Conservation (phyloP, 352 stramenopile genomes). For the Globisporangium acanthophoron region DNA sequence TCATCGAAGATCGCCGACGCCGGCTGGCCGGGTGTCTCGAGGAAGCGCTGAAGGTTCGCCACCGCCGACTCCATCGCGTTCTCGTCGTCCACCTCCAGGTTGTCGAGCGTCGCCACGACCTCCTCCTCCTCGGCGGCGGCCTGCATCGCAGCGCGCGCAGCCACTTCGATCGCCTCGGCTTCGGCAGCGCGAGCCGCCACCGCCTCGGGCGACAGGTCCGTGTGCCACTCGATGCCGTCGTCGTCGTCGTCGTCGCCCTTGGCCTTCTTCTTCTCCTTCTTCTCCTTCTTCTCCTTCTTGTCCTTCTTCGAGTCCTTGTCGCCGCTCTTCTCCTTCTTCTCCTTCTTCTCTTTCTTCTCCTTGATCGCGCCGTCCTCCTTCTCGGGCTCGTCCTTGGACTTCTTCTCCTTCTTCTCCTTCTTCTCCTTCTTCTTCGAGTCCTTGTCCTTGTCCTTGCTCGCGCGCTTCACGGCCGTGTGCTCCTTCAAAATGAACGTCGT, state of each 20-base stretch:
- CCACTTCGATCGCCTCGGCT: slow-evolving; percentile 77
- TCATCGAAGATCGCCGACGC: slow-evolving; percentile 77
- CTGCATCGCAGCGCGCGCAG: slow-evolving; percentile 65
- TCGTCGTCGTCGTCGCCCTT: slow-evolving; percentile 40
- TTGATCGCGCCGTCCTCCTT: slow-evolving; percentile 55
- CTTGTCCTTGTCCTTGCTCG: slow-evolving; percentile 81
- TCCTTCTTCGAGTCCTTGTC: slow-evolving; percentile 53
- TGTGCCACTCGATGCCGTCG: slow-evolving; percentile 83
- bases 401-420: slow-evolving; percentile 61
- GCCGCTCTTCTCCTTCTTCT: slow-evolving; percentile 74
- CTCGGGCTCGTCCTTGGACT: slow-evolving; percentile 52
- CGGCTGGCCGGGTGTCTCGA: slow-evolving; percentile 39
- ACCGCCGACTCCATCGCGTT: slow-evolving; percentile 76
- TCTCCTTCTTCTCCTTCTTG: slow-evolving; percentile 82
- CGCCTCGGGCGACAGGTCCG: slow-evolving; percentile 75
- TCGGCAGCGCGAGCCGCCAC: slow-evolving; percentile 76
- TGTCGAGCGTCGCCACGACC: slow-evolving; percentile 68
- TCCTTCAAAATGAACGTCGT: slow-evolving; percentile 96
- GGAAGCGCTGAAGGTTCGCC: slow-evolving; percentile 57
- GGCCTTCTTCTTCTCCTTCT: slow-evolving; percentile 76
- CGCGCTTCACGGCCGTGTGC: slow-evolving; percentile 91
- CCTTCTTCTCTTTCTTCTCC: slow-evolving; percentile 61
- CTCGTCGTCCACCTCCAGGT: slow-evolving; percentile 79
- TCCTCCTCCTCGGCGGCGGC: slow-evolving; percentile 45
- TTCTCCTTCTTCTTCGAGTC: slow-evolving; percentile 78